These are phyloP conservation scores for Amaranthus cruentus DNA, from an alignment of 148 eudicot species.

Conservation along the genomic window DNA sequence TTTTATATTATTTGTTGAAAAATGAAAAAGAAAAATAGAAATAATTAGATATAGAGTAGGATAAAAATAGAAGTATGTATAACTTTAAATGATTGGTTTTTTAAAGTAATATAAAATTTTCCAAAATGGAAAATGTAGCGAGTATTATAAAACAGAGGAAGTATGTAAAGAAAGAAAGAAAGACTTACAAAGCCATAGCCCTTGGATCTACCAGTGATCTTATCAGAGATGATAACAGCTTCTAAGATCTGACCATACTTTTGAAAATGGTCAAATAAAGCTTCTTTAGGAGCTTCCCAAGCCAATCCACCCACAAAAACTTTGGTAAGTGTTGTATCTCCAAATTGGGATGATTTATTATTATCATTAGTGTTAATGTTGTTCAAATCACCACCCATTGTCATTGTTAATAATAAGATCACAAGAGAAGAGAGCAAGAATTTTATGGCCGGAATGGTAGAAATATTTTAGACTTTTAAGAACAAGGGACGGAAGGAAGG, in stretches of 20 bases:
- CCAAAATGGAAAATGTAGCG: too few relatives aligned
- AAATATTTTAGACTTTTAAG: background rate
- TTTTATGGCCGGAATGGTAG: background rate
- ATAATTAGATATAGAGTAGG: too few relatives aligned
- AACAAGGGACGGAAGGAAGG: background rate
- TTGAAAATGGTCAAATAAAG: slow-evolving; percentile 60
- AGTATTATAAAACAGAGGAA: too few relatives aligned
- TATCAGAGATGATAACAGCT: slow-evolving; percentile 84
- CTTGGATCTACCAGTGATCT: slow-evolving; percentile 86
- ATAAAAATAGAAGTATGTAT: too few relatives aligned
- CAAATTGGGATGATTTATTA: slow-evolving; percentile 31
- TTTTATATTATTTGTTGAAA: too few relatives aligned
- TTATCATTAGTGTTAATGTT: slow-evolving; percentile 19
- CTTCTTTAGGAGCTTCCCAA: slow-evolving; percentile 84
- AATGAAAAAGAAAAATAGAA: too few relatives aligned
- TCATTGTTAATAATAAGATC: slow-evolving; percentile 22
- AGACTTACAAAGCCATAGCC: slow-evolving; percentile 90
- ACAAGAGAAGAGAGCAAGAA: background rate
- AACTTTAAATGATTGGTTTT: too few relatives aligned
- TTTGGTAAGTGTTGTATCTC: slow-evolving; percentile 76
- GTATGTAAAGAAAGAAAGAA: background rate
- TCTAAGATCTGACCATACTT: slow-evolving; percentile 79
- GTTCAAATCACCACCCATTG: slow-evolving; percentile 34
- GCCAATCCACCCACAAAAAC: slow-evolving; percentile 94
- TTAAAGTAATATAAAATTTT: too few relatives aligned